Conservation (phyloP, 139 green algal species). For the Picochlorum sp. region DNA sequence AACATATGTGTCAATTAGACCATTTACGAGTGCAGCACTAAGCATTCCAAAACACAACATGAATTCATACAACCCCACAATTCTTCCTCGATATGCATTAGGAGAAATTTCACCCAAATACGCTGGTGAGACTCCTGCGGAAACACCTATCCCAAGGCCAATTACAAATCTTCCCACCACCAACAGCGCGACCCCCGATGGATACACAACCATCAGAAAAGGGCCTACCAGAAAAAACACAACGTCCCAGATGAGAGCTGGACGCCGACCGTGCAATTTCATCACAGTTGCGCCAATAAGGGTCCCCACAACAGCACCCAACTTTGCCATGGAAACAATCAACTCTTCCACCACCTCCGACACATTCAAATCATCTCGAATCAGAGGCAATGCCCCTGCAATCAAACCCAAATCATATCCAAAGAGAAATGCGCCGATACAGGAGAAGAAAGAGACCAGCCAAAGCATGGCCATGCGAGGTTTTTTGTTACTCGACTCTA, state of each 20-base stretch:
- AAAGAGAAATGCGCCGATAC: conserved; percentile 67
- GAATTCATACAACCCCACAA: conserved; percentile 64
- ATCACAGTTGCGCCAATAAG: conserved; percentile 66
- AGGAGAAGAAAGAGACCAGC: conserved; percentile 45
- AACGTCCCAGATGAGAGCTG: conserved; percentile 50
- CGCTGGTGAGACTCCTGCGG: conserved; percentile 63
- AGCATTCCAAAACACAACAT: conserved; percentile 76
- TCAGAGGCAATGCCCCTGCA: conserved; percentile 59
- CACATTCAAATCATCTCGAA: conserved; percentile 41
- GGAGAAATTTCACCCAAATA: conserved; percentile 80
- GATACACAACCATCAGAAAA: conserved; percentile 56
- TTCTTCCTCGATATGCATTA: conserved; percentile 33
- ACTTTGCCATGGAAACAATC: conserved; percentile 69
- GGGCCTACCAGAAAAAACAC: conserved; percentile 60
- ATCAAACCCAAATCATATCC: conserved; percentile 44
- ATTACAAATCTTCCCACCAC: conserved; percentile 55
- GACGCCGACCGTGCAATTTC: conserved; percentile 58
- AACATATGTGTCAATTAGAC: conserved; percentile 28
- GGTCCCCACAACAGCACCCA: conserved; percentile 60
- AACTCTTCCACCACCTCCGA: conserved; percentile 25
- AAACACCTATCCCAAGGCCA: conserved; percentile 69
- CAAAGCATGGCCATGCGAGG: conserved; percentile 47
- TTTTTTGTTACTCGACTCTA: neutral
- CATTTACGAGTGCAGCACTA: conserved; percentile 45
- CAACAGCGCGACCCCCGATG: conserved; percentile 33